Evolutionary conservation across 2,329 filamentous ascomycete genomes (phyloP).

Genomic region (Alternaria sp.): DNA sequence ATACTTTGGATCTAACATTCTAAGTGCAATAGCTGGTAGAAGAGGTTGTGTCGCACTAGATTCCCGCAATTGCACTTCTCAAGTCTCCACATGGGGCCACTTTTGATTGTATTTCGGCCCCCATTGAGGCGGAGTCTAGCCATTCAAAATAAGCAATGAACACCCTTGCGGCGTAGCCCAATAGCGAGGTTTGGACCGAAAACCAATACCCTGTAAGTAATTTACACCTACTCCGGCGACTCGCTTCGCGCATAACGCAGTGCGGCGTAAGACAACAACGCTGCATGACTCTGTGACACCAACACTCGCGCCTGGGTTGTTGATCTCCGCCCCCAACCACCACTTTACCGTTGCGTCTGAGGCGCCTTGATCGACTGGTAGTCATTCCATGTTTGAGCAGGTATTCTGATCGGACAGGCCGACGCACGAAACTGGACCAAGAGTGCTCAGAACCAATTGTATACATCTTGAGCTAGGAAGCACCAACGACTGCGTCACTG

Average conservation of each 20-base stretch:
- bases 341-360: neutral
- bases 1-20: neutral
- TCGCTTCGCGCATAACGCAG: neutral
- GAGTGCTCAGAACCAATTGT: neutral
- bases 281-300: slow-evolving; percentile 1
- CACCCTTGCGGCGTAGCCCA: slow-evolving; percentile 3
- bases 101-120: slow-evolving; percentile 9
- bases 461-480: neutral
- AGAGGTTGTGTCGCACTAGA: neutral
- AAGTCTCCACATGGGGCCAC: neutral
- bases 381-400: neutral
- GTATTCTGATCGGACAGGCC: neutral
- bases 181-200: slow-evolving; percentile 14
- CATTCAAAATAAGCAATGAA: slow-evolving; percentile 2
- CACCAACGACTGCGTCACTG: neutral
- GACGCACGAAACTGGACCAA: neutral
- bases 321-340: slow-evolving; percentile 1
- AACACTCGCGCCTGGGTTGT: neutral
- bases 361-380: slow-evolving; percentile 1
- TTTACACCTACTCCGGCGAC: slow-evolving; percentile 3
- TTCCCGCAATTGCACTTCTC: neutral
- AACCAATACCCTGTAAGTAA: neutral
- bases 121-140: slow-evolving; percentile 5
- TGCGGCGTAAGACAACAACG: slow-evolving; percentile 1
- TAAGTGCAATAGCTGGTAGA: neutral